phyloP scores from a whole-genome alignment of 164 flowering plant genomes.

The Annona squamosa region DNA sequence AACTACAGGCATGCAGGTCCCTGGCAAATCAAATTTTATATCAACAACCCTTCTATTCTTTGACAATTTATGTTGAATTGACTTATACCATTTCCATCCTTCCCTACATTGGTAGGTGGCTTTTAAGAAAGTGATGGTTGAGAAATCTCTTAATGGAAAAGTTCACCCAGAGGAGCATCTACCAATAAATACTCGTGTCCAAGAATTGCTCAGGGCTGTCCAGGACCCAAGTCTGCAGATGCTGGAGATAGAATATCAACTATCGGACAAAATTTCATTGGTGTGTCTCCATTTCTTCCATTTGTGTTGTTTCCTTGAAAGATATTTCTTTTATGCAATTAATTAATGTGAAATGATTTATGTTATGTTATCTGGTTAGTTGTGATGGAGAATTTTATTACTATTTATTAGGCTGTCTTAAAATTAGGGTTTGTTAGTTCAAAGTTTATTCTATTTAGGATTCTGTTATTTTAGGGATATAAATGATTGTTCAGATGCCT shows the following conservation, averaged over 20 bases:
- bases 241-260: constrained; percentile 54
- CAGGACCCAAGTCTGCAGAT: constrained; percentile 40
- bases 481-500: too few species aligned
- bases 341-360: neutral
- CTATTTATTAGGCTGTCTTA: too few species aligned
- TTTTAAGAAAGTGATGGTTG: constrained; percentile 23
- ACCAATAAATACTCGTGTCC: constrained; percentile 18
- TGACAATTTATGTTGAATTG: neutral
- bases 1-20: neutral
- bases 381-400: too few species aligned
- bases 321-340: neutral
- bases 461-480: too few species aligned
- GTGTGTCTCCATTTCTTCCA: constrained; percentile 29
- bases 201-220: constrained; percentile 34
- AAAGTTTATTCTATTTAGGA: too few species aligned
- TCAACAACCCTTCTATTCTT: neutral
- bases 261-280: constrained; percentile 35
- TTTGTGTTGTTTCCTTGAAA: neutral
- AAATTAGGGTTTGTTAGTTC: too few species aligned
- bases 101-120: constrained; percentile 34
- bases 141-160: constrained; percentile 18
- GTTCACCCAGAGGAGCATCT: constrained; percentile 19
- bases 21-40: neutral
- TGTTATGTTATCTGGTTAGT: neutral
- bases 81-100: neutral